Base-by-base conservation (phyloP, 306 rosid species). In the Ormosia emarginata region DNA sequence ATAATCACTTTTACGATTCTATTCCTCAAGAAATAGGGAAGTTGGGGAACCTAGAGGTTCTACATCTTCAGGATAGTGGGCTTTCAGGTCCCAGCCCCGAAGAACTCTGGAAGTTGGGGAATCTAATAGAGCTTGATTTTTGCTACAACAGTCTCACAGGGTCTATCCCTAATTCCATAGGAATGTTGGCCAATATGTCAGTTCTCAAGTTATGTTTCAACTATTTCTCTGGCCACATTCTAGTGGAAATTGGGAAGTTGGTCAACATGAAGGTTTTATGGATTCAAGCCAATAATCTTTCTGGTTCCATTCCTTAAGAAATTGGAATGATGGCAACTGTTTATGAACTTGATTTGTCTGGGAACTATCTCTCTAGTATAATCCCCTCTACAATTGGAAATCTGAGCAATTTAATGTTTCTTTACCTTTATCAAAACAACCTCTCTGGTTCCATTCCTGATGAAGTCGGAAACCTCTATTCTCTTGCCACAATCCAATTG, bases 351-450 rank as follows among this genome's bases (percentile, higher is more conserved):
- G 79, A 57, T 75, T 43, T 75, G 13, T 58, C 67, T 3, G 0
- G 1, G 1, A 75, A 75, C 9, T 11, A 9, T 40, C 57, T 75
- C 56, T 11, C 3, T 1, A 71, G 70, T 24, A 1, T 1, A 5
- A 75, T 75, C 1, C 83, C 84, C 2, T 8, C 74, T 6, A 12
- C 84, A 14, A 71, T 80, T 34, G 79, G 57, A 71, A 80, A 80
- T 7, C 24, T 71, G 33, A 59, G 64, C 41, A 33, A 14, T 39
- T 62, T 80, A 7, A 0, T 0, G 2, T 7, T 1, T 17, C 66
- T 80, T 46, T 47, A 47, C 18, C 67, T 80, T 69, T 46, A 62
- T 24, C 0, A 0, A 0, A 80, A 80, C 36, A 0, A 0, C 34
- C 11, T 80, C 3, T 34, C 7, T 3, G 65, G 72, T 77, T 10